Conservation (phyloP, 2,329 filamentous ascomycete genomes). For the Leptosphaerulina australis region DNA sequence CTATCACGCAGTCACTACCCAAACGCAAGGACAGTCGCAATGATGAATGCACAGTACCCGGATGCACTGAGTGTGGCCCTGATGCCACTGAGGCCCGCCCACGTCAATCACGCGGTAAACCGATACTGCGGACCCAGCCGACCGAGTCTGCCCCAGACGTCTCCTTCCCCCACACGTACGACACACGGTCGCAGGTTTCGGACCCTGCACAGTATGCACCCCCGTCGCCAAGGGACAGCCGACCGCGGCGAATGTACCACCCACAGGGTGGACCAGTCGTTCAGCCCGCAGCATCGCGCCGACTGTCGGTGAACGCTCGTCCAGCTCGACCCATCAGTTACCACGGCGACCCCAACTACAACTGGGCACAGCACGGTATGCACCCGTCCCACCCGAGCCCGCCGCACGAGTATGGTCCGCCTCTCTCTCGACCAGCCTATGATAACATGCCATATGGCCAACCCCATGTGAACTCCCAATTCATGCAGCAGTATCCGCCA, state of each 20-base stretch:
- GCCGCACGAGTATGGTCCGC: slow-evolving; percentile 40
- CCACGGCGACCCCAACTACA: slow-evolving; percentile 30
- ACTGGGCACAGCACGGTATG: slow-evolving; percentile 29
- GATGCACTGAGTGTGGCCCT: slow-evolving; percentile 38
- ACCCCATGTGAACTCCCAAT: slow-evolving; percentile 1
- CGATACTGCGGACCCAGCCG: slow-evolving; percentile 6
- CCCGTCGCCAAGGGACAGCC: slow-evolving; percentile 36
- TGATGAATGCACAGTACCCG: slow-evolving; percentile 45
- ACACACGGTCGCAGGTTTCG: slow-evolving; percentile 40
- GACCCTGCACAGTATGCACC: slow-evolving; percentile 35
- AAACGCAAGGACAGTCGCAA: slow-evolving; percentile 18
- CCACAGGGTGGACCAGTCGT: slow-evolving; percentile 33
- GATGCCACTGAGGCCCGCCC: slow-evolving; percentile 23
- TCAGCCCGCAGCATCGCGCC: slow-evolving; percentile 37
- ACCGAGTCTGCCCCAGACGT: slow-evolving; percentile 41
- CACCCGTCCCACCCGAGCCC: slow-evolving; percentile 29
- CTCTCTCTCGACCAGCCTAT: slow-evolving; percentile 40
- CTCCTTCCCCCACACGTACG: slow-evolving; percentile 27
- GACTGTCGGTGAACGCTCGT: slow-evolving; percentile 30
- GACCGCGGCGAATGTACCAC: slow-evolving; percentile 32
- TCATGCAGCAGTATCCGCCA: slow-evolving; percentile 20
- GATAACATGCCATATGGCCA: slow-evolving; percentile 16
- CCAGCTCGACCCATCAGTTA: slow-evolving; percentile 43
- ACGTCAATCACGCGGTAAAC: slow-evolving; percentile 23
- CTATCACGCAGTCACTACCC: slow-evolving; percentile 21